Base-by-base conservation (phyloP, 2,329 filamentous ascomycete species). In the Verticillium nubilum region DNA sequence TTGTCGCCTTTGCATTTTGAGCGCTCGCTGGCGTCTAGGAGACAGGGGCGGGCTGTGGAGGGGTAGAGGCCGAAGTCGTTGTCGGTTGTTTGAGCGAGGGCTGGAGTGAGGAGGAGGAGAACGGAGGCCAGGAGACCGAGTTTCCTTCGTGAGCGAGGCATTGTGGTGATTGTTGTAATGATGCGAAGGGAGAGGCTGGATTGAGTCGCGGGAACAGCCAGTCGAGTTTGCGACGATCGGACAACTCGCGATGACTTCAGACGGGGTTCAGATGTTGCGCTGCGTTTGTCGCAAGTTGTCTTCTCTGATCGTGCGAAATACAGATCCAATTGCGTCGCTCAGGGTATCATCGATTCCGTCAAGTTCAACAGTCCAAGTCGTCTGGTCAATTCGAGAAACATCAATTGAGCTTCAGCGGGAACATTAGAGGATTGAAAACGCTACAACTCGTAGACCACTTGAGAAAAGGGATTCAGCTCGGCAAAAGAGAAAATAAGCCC, bases 11-110 rank as follows among this genome's bases (percentile, higher is more conserved):
- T 69, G 68, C 82, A 85, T 4, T 68, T 64, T 17, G 75, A 76
- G 23, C 60, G 31, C 54, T 71, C 66, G 29, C 79, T 74, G 4
- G 80, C 72, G 17, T 71, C 54, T 62, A 74, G 68, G 1, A 84
- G 70, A 60, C 82, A 85, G 7, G 66, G 6, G 59, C 78, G 78
- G 2, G 78, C 68, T 23, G 62, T 67, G 25, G 64, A 17, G 0
- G 79, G 79, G 62, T 81, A 82, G 26, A 72, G 65, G 27, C 69
- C 70, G 64, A 81, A 81, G 68, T 80, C 72, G 62, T 76, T 74
- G 3, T 69, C 58, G 54, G 74, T 58, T 52, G 66, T 66, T 35
- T 62, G 61, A 15, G 63, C 59, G 9, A 58, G 52, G 55, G 63
- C 56, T 33, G 65, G 60, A 53, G 61, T 58, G 12, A 65, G 50